Percentiles rank a stretch among this genome's conserved stretches.
Conservation (phyloP, 1,139 yeast genomes). For the Kurtzmaniella quercitrusa region DNA sequence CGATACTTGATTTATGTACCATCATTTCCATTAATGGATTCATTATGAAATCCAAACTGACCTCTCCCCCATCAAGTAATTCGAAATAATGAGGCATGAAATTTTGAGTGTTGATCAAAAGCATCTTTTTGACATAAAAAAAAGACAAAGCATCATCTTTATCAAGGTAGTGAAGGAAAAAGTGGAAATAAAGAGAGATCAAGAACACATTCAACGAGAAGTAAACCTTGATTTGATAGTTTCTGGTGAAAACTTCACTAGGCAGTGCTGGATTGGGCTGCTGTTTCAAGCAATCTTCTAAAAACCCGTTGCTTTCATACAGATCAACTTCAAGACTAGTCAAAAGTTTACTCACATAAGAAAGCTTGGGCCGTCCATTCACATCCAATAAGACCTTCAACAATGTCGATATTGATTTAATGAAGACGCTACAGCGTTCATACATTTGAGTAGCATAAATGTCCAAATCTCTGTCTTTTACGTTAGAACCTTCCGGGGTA, state of each 20-base stretch:
- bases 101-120: conserved; percentile 26
- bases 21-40: conserved; percentile 39
- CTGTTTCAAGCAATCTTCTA: conserved; percentile 17
- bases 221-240: conserved; percentile 23
- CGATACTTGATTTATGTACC: conserved; percentile 36
- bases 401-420: conserved; percentile 9
- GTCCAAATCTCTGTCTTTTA: conserved; percentile 19
- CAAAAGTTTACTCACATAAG: conserved; percentile 18
- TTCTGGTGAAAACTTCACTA: conserved; percentile 15
- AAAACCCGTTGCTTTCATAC: conserved; percentile 15
- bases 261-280: not conserved
- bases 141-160: conserved; percentile 22
- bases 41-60: conserved; percentile 35
- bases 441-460: conserved; percentile 16
- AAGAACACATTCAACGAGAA: conserved; percentile 29
- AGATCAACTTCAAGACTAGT: conserved; percentile 19
- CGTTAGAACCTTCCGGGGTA: conserved; percentile 21
- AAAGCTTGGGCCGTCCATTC: conserved; percentile 17
- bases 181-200: conserved; percentile 32
- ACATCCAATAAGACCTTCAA: conserved; percentile 19
- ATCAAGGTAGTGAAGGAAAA: conserved; percentile 38
- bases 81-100: conserved; percentile 38
- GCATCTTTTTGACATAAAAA: conserved; percentile 33
- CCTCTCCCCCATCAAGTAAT: conserved; percentile 25
- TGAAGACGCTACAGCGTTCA: conserved; percentile 6